Percentiles rank a stretch among this genome's conserved stretches.
Conservation (phyloP, 176 grass and related monocot species). For the Calamus simplicifolius region DNA sequence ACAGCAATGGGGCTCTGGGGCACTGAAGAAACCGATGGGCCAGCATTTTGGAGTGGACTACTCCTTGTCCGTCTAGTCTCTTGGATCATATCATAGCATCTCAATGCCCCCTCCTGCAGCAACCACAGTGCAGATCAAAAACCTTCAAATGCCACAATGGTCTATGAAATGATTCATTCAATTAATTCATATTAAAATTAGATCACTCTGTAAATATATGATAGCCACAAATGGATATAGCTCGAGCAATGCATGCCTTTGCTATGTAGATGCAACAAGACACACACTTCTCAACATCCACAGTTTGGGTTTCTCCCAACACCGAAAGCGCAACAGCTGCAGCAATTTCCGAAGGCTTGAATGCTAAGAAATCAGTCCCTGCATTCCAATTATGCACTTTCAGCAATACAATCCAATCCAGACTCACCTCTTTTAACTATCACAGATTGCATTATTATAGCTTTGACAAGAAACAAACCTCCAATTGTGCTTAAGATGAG, state of each 20-base stretch:
- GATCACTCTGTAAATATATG: no score
- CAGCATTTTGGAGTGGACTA: slow-evolving; percentile 22
- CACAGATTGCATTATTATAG: neutral
- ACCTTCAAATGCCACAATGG: slow-evolving; percentile 2
- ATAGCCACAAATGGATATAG: no score
- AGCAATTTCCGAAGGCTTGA: slow-evolving; percentile 69
- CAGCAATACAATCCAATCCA: slow-evolving; percentile 6
- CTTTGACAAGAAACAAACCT: slow-evolving; percentile 38
- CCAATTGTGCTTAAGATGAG: slow-evolving; percentile 42
- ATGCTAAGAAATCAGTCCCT: slow-evolving; percentile 52
- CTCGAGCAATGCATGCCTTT: slow-evolving; percentile 26
- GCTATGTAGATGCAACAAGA: slow-evolving; percentile 40
- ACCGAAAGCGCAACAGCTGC: slow-evolving; percentile 34
- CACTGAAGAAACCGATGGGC: slow-evolving; percentile 24
- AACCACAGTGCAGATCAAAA: slow-evolving; percentile 9
- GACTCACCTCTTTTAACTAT: neutral
- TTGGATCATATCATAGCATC: slow-evolving; percentile 49
- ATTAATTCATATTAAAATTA: no score
- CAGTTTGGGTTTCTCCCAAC: slow-evolving; percentile 19
- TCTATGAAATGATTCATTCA: neutral
- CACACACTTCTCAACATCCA: slow-evolving; percentile 32
- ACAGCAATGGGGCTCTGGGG: slow-evolving; percentile 68
- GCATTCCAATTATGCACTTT: slow-evolving; percentile 3
- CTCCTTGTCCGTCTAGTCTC: slow-evolving; percentile 33
- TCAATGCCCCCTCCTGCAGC: slow-evolving; percentile 49